phyloP scores from a whole-genome alignment of 1,139 yeast genomes.

The Saccharomycopsis crataegensis region DNA sequence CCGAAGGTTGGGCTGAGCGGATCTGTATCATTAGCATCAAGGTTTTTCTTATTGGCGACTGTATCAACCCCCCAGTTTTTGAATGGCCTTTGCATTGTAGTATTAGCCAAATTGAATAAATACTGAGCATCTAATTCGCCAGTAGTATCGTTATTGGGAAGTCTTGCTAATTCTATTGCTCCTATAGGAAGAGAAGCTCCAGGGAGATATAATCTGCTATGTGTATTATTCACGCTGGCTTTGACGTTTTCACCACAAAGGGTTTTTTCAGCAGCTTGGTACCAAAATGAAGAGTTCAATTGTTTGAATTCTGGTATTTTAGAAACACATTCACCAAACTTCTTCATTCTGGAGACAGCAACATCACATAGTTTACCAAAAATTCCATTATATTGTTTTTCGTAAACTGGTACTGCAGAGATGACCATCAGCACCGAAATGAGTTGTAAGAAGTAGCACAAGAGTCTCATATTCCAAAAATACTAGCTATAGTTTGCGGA shows the following conservation, averaged over 20 bases:
- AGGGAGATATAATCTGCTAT: too few relatives aligned
- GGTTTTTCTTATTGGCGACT: not conserved
- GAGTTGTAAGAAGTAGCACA: too few relatives aligned
- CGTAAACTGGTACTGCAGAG: not conserved
- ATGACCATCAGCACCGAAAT: too few relatives aligned
- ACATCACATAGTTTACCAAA: conserved; percentile 14
- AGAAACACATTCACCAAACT: conserved; percentile 16
- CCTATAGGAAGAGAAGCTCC: not conserved
- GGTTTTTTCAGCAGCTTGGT: conserved; percentile 17
- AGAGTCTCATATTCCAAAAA: too few relatives aligned
- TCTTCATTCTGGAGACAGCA: conserved; percentile 8
- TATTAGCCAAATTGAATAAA: conserved; percentile 4
- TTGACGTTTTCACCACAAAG: conserved; percentile 9
- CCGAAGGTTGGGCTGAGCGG: conserved; percentile 1
- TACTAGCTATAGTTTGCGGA: too few relatives aligned
- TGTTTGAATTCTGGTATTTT: conserved; percentile 8
- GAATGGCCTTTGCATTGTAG: not conserved
- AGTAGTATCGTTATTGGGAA: conserved; percentile 3
- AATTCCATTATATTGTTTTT: conserved; percentile 11
- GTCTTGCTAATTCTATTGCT: not conserved
- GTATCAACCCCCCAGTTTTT: not conserved
- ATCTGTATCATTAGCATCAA: not conserved
- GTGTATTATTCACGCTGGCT: not conserved
- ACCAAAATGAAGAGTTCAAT: conserved; percentile 14
- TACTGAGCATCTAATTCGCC: conserved; percentile 8